Evolutionary conservation across 2,329 filamentous ascomycete genomes (phyloP).

Genomic region (Epichloe bromicola): DNA sequence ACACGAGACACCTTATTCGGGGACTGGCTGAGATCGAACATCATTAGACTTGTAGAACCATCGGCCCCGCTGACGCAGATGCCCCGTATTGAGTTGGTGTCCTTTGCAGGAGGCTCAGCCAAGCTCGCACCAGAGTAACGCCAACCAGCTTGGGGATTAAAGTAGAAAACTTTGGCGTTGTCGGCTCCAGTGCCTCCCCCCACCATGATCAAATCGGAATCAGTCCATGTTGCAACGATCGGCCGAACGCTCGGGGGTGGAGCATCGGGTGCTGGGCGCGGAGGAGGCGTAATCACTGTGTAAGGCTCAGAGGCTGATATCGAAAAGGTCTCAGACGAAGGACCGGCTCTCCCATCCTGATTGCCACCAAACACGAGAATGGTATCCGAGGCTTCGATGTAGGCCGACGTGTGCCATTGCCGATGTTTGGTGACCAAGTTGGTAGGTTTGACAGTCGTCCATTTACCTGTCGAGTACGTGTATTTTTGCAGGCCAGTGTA

Average conservation of each 20-base stretch:
- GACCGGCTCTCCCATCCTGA: conserved; percentile 40
- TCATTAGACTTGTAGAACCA: conserved; percentile 63
- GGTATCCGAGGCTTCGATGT: conserved; percentile 53
- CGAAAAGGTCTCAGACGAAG: conserved; percentile 64
- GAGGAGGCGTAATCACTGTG: conserved; percentile 43
- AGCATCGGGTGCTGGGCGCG: conserved; percentile 43
- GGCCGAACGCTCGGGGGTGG: conserved; percentile 36
- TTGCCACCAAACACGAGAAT: conserved; percentile 75
- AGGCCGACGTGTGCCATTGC: conserved; percentile 61
- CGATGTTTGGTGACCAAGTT: conserved; percentile 52
- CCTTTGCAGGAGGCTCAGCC: conserved; percentile 44
- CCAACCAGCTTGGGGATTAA: conserved; percentile 53
- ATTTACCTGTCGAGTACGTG: conserved; percentile 39
- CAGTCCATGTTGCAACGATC: conserved; percentile 62
- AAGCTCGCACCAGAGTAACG: conserved; percentile 51
- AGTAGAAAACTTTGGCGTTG: conserved; percentile 57
- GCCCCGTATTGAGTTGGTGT: conserved; percentile 42
- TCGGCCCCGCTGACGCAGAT: conserved; percentile 60
- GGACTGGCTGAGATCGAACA: conserved; percentile 60
- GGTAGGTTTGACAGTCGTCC: conserved; percentile 32
- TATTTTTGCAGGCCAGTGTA: conserved; percentile 68
- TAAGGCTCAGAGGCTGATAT: conserved; percentile 56
- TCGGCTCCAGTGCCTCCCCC: conserved; percentile 45
- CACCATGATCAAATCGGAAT: conserved; percentile 57
- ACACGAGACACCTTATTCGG: conserved; percentile 65